Evolutionary conservation across 129 eudicot species (phyloP), one percentile per base, ranked within the genome.

Genomic region (Centella asiatica): DNA sequence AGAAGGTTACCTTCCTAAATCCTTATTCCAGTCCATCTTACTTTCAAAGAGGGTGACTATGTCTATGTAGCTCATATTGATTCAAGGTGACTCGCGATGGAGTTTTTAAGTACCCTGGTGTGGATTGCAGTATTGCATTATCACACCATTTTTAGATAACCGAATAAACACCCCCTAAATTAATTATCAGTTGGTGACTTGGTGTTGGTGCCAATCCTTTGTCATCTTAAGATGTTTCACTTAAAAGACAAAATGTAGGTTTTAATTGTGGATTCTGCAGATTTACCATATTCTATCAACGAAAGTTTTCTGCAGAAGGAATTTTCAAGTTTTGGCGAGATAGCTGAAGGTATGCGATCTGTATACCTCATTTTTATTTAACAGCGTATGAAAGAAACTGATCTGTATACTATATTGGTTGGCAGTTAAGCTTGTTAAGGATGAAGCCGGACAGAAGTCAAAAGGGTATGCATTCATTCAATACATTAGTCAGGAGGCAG

Each of bases 401-500:
- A 34, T 34, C 0, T 10, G 10, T 19, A 0, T 18, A 32, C 18
- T 45, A n/a, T 9, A 2, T 8, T 57, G 24, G 33, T 68, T 33
- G 60, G 69, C 72, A 85, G 95, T 85, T 40, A 79, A 64, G 75
- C 77, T 85, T 39, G 65, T 65, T 66, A 76, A 70, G 69, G 86
- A 79, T 58, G 69, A 47, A 64, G 63, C 44, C 33, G 71, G 79
- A 44, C 73, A 72, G 62, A 81, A 57, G 69, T 73, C 95, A 57
- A 85, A 82, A 76, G 89, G 94, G 57, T 85, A 48, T 69, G 95
- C 95, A 3, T 85, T 81, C 22, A 72, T 85, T 11, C 89, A 85
- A 54, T 85, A 81, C 69, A 79, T 66, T 36, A 78, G 72, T 71
- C 95, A 81, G 69, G 86, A 85, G 23, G 88, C 75, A 49, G 95